These are phyloP conservation scores for Tripidium arundinaceum DNA, from an alignment of 202 grass and related monocot species.

Conservation along the genomic window DNA sequence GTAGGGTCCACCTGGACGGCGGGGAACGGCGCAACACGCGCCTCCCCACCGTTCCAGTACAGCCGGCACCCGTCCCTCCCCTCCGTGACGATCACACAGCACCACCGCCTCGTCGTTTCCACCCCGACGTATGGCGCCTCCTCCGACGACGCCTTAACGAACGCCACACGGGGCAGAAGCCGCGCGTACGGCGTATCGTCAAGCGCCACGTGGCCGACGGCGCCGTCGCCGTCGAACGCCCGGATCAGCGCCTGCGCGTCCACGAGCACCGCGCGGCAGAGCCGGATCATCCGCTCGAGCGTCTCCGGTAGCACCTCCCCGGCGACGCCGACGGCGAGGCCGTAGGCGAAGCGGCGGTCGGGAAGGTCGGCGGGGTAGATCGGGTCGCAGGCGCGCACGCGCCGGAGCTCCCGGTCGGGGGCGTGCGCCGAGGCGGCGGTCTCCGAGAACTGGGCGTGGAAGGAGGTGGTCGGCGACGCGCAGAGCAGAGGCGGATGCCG, in stretches of 20 bases:
- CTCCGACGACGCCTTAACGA: slow-evolving; percentile 86
- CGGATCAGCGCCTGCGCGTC: slow-evolving; percentile 94
- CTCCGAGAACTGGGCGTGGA: slow-evolving; percentile 78
- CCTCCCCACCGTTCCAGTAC: slow-evolving; percentile 63
- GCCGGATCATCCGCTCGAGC: slow-evolving; percentile 59
- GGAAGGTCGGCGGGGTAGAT: slow-evolving; percentile 67
- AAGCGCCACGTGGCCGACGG: slow-evolving; percentile 55
- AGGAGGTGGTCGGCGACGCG: slow-evolving; percentile 61
- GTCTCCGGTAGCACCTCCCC: slow-evolving; percentile 79
- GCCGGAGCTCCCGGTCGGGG: slow-evolving; percentile 65
- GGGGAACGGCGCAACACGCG: slow-evolving; percentile 54
- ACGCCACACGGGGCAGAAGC: slow-evolving; percentile 56
- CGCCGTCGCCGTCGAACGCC: slow-evolving; percentile 60
- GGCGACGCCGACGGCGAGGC: slow-evolving; percentile 71
- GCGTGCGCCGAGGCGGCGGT: slow-evolving; percentile 38
- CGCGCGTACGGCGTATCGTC: slow-evolving; percentile 44
- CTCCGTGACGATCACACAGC: slow-evolving; percentile 87
- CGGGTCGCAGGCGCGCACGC: slow-evolving; percentile 62
- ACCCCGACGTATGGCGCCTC: slow-evolving; percentile 84
- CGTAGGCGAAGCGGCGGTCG: slow-evolving; percentile 54
- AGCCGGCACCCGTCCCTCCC: slow-evolving; percentile 77
- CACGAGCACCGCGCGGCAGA: slow-evolving; percentile 74
- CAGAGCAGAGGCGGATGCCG: slow-evolving; percentile 40
- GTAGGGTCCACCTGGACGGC: slow-evolving; percentile 84
- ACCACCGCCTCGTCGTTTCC: slow-evolving; percentile 50